These are phyloP conservation scores for Luvunga scandens DNA, from an alignment of 345 rosid species.

Conservation along the genomic window DNA sequence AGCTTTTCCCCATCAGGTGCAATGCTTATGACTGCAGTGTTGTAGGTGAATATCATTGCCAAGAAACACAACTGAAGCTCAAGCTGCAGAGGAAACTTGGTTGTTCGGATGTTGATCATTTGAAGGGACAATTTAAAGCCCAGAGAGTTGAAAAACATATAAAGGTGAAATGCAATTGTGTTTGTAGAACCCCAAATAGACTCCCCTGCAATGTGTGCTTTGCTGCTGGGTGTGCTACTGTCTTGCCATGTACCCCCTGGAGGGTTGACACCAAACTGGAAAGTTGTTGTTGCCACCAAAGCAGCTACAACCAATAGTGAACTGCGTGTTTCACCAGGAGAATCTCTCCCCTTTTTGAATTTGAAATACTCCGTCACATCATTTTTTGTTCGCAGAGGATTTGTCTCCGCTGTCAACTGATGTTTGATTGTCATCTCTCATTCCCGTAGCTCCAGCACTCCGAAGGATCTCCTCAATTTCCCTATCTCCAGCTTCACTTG, in stretches of 20 bases:
- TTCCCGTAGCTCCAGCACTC: slow-evolving; percentile 36
- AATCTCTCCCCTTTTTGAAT: slow-evolving; percentile 53
- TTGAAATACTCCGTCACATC: slow-evolving; percentile 43
- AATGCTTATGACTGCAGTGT: slow-evolving; percentile 27
- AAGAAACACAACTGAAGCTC: slow-evolving; percentile 46
- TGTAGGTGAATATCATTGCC: slow-evolving; percentile 33
- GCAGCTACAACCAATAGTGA: slow-evolving; percentile 41
- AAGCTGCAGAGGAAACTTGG: slow-evolving; percentile 45
- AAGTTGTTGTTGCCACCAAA: slow-evolving; percentile 54
- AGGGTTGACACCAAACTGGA: slow-evolving; percentile 46
- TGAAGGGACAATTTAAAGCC: slow-evolving; percentile 44
- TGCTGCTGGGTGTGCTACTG: slow-evolving; percentile 12
- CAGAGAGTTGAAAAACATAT: slow-evolving; percentile 43
- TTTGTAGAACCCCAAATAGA: slow-evolving; percentile 35
- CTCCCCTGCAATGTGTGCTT: slow-evolving; percentile 32
- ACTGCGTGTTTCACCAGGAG: slow-evolving; percentile 32
- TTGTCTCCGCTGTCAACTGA: slow-evolving; percentile 4
- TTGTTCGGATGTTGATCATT: slow-evolving; percentile 40
- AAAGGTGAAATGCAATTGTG: slow-evolving; percentile 20
- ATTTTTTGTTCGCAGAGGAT: slow-evolving; percentile 12
- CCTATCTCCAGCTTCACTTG: slow-evolving; percentile 61
- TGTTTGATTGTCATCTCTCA: slow-evolving; percentile 3
- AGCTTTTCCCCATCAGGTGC: slow-evolving; percentile 27
- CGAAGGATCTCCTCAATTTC: slow-evolving; percentile 43
- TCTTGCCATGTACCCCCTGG: slow-evolving; percentile 66